Percentiles rank a stretch among this genome's conserved stretches.
These are phyloP conservation scores for Tetracladium maxilliforme DNA, from an alignment of 2,329 filamentous ascomycete genomes.

Conservation along the genomic window DNA sequence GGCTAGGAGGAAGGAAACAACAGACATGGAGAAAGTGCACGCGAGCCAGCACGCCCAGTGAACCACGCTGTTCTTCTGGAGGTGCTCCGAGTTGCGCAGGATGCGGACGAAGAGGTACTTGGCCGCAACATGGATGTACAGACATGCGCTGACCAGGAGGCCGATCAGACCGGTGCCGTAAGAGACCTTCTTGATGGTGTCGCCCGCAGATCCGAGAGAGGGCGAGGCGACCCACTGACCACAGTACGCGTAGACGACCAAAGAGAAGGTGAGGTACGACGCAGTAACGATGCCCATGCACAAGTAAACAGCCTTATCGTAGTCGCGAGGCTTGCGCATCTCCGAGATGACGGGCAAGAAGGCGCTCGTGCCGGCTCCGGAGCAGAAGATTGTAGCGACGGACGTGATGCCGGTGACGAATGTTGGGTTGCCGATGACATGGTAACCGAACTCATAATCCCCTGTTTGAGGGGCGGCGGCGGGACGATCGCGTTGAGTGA, in stretches of 20 bases:
- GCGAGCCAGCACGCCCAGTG: conserved; percentile 37
- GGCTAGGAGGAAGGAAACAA: conserved; percentile 32
- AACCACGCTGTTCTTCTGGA: conserved; percentile 31
- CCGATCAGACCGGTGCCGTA: conserved; percentile 44
- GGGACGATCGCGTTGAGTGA: conserved; percentile 39
- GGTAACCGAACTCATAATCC: conserved; percentile 42
- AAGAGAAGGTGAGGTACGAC: conserved; percentile 2
- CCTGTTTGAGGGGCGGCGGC: conserved; percentile 45
- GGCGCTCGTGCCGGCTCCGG: conserved; percentile 40
- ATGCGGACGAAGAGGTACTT: conserved; percentile 42
- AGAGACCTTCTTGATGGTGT: conserved; percentile 41
- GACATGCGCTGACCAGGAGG: conserved; percentile 34
- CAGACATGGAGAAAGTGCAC: conserved; percentile 23
- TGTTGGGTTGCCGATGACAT: conserved; percentile 35
- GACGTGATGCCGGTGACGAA: conserved; percentile 45
- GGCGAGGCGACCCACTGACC: conserved; percentile 48
- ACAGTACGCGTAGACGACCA: conserved; percentile 32
- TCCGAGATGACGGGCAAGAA: conserved; percentile 3
- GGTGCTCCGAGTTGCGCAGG: conserved; percentile 30
- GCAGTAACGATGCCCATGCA: conserved; percentile 3
- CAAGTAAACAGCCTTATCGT: conserved; percentile 2
- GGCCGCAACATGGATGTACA: conserved; percentile 31
- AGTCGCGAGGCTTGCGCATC: conserved; percentile 3
- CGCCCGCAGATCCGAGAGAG: conserved; percentile 44
- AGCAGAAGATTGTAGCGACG: conserved; percentile 42